A percentile compares a stretch with the other conserved stretches of the same genome.
These are phyloP conservation scores for Pterula multifida DNA, from an alignment of 1,284 basidiomycete genomes.

Conservation along the genomic window DNA sequence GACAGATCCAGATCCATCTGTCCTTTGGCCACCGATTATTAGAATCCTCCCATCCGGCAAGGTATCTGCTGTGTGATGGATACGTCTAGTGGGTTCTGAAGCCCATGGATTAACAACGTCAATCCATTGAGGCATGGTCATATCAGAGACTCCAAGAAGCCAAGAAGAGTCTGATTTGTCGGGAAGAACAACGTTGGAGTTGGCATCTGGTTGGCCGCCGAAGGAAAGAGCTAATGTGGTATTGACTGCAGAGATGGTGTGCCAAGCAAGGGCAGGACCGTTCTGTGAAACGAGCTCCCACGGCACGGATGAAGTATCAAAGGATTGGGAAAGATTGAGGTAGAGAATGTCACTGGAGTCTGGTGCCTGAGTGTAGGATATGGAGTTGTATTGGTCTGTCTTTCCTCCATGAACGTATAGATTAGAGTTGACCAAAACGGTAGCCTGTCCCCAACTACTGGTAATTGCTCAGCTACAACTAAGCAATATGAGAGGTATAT, in stretches of 20 bases:
- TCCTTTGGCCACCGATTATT: slow-evolving; percentile 65
- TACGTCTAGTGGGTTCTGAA: slow-evolving; percentile 57
- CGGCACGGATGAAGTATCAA: slow-evolving; percentile 47
- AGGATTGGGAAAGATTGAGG: slow-evolving; percentile 52
- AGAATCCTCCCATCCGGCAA: slow-evolving; percentile 35
- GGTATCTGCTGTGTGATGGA: slow-evolving; percentile 55
- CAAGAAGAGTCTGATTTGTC: slow-evolving; percentile 52
- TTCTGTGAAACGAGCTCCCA: slow-evolving; percentile 47
- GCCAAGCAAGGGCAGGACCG: slow-evolving; percentile 67
- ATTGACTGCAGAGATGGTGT: slow-evolving; percentile 60
- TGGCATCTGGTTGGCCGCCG: slow-evolving; percentile 61
- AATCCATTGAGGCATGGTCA: slow-evolving; percentile 29
- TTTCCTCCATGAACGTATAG: slow-evolving; percentile 73
- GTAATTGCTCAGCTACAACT: background rate
- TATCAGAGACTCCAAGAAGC: slow-evolving; percentile 34
- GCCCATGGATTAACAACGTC: slow-evolving; percentile 44
- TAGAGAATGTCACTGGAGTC: slow-evolving; percentile 58
- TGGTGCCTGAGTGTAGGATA: slow-evolving; percentile 64
- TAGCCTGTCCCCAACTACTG: slow-evolving; percentile 73
- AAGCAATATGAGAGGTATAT: background rate
- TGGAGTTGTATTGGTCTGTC: slow-evolving; percentile 54
- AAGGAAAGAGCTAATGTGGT: slow-evolving; percentile 46
- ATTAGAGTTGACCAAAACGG: slow-evolving; percentile 43
- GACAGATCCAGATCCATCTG: slow-evolving; percentile 58
- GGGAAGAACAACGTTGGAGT: slow-evolving; percentile 38